Evolutionary conservation across 768 basidiomycete species (phyloP), one percentile per base, ranked within the genome.

Genomic region (Lenzites betulinus): DNA sequence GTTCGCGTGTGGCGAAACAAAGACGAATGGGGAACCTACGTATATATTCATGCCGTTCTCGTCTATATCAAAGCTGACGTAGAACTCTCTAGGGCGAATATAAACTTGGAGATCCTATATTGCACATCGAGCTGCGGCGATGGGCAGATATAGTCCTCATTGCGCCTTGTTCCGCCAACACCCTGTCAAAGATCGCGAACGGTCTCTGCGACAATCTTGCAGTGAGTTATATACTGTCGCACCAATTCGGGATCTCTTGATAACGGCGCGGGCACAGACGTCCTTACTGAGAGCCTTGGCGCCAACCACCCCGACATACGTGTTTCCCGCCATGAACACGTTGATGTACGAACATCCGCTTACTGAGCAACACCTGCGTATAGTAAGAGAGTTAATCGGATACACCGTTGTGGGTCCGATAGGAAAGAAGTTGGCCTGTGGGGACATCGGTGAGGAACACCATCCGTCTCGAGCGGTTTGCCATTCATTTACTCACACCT

Each of bases 261-360:
- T 33, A 11, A 33, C 6, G 30, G 30, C 11, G 11, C 11, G 30
- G 30, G 33, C 46, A 1, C 63, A 89, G 88, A 89, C 86, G 12
- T 89, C 93, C 15, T 81, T 97, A 3, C 82, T 97, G 61, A 86
- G 93, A 22, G 95, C 93, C 0, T 77, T 96, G 0, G 79, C 90
- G 2, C 92, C 95, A 0, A 80, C 83, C 7, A 97, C 93, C 0
- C 90, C 91, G 7, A 94, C 93, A 7, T 93, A 89, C 69, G 74
- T 98, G 38, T 98, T 95, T 70, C 96, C 96, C 1, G 97, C 96
- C 0, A 99, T 98, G 96, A 99, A 99, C 73, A 98, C 97, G 3
- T 79, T 93, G 65, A 99, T 99, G 96, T 98, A 92, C 70, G 86
- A 91, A 60, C 95, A 98, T 70, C 94, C 94, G 20, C 80, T 98